phyloP scores from a whole-genome alignment of 2,329 filamentous ascomycete species.

The Simplicillium aogashimaense region DNA sequence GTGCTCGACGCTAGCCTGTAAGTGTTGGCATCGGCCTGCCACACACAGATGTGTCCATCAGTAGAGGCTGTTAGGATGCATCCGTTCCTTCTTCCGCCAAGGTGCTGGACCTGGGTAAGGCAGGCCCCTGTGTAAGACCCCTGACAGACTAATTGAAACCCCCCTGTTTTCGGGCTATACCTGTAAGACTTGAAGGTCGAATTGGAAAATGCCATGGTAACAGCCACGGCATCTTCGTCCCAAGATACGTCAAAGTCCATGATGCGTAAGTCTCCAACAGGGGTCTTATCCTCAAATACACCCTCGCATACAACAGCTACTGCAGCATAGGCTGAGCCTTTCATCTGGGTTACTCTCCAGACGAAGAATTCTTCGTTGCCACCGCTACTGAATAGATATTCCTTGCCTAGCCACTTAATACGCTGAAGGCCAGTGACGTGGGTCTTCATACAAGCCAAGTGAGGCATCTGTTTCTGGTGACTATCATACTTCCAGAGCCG shows the following conservation, averaged over 20 bases:
- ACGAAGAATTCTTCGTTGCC: slow-evolving; percentile 84
- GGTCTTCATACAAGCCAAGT: slow-evolving; percentile 57
- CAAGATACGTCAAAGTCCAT: slow-evolving; percentile 60
- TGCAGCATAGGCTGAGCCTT: slow-evolving; percentile 32
- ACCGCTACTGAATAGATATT: slow-evolving; percentile 73
- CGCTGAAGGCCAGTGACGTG: slow-evolving; percentile 81
- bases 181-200: slow-evolving; percentile 59
- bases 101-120: slow-evolving; percentile 53
- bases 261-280: slow-evolving; percentile 62
- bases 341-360: slow-evolving; percentile 57
- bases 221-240: slow-evolving; percentile 26
- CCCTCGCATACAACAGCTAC: slow-evolving; percentile 49
- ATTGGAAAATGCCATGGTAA: slow-evolving; percentile 75
- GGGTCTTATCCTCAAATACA: slow-evolving; percentile 37
- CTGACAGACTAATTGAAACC: slow-evolving; percentile 39
- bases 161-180: slow-evolving; percentile 25
- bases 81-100: slow-evolving; percentile 17
- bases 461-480: slow-evolving; percentile 24
- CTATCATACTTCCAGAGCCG: slow-evolving; percentile 53
- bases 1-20: slow-evolving; percentile 18
- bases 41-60: slow-evolving; percentile 65
- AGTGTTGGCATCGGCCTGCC: slow-evolving; percentile 22
- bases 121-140: slow-evolving; percentile 64
- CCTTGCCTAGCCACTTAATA: slow-evolving; percentile 62
- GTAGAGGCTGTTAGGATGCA: slow-evolving; percentile 63